Evolutionary conservation across 768 basidiomycete genomes (phyloP), one percentile per base, ranked within the genome.

Genomic region (Dioszegia crocea): DNA sequence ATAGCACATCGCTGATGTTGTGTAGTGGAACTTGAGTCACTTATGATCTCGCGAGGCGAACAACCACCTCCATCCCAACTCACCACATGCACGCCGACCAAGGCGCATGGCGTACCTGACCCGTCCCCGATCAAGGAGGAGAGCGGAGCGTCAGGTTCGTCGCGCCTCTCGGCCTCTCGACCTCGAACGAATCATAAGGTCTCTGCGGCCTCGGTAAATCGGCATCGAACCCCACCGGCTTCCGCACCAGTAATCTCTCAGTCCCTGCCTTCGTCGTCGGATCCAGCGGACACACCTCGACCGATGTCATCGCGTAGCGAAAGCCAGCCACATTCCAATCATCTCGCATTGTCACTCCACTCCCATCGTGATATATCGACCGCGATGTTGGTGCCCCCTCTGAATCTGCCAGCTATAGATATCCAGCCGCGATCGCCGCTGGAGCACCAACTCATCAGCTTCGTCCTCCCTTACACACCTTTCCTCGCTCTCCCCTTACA

Each of bases 401-500:
- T 16, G 21, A 10, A 16, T n/a, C n/a, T n/a, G n/a, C 14, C 43
- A 6, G 19, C 36, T 4, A 19, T 53, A 10, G 69, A 68, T 11
- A 60, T 72, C 53, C 39, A 51, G 4, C 70, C 70, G 3, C 48
- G 62, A 23, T 68, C 70, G 3, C 27, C 56, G 3, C 53, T 72
- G 11, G 70, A 72, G 39, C 21, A 57, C 2, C 57, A 63, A 3
- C 53, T 72, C 12, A 67, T 75, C 46, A 59, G 63, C 26, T 23
- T 63, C 3, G 59, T 76, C 23, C 49, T 76, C 8, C 74, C 74
- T 0, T 60, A 72, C 30, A 65, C 63, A 16, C 62, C 65, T 4
- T 60, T 60, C 49, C 63, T 73, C 27, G 45, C 52, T 9, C 60
- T 76, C n/a, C 74, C 71, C 27, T 19, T 76, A 4, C 67, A 76